phyloP scores from a whole-genome alignment of 306 rosid species.

The Ammopiptanthus mongolicus region DNA sequence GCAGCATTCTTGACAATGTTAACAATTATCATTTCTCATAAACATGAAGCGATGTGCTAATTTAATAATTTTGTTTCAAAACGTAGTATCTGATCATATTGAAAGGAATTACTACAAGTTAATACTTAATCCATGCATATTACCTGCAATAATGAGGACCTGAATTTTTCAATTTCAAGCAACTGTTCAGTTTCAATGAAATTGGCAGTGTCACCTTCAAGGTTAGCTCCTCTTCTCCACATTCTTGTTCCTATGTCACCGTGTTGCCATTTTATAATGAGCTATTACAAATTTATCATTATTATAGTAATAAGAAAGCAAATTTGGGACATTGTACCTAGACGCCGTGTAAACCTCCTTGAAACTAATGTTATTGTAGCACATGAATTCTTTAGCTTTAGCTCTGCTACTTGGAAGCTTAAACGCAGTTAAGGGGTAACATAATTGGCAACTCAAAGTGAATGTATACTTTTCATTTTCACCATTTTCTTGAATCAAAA shows the following conservation, averaged over 20 bases:
- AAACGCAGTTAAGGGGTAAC: slow-evolving; percentile 48
- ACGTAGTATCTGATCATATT: neutral
- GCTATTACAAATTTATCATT: neutral
- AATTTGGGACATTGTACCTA: slow-evolving; percentile 52
- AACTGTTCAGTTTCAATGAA: slow-evolving; percentile 93
- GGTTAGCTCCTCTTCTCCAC: slow-evolving; percentile 99
- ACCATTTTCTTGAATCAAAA: slow-evolving; percentile 8
- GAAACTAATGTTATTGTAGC: slow-evolving; percentile 55
- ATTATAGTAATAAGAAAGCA: slow-evolving; percentile 7
- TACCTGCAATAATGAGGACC: slow-evolving; percentile 78
- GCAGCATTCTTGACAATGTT: neutral
- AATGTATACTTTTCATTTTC: neutral
- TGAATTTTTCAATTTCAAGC: slow-evolving; percentile 53
- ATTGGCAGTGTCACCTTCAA: slow-evolving; percentile 89
- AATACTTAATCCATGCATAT: slow-evolving; percentile 18
- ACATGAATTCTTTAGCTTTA: slow-evolving; percentile 54
- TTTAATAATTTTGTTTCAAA: neutral
- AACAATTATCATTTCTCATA: neutral
- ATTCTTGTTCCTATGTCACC: slow-evolving; percentile 78
- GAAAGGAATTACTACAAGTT: slow-evolving; percentile 2
- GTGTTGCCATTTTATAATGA: slow-evolving; percentile 3
- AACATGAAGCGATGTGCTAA: neutral
- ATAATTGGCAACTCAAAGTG: slow-evolving; percentile 11
- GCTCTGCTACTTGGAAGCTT: slow-evolving; percentile 73
- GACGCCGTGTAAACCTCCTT: slow-evolving; percentile 82